Conservation (phyloP, 371 early-diverging fungal genomes). For the Lichtheimia ramosa region DNA sequence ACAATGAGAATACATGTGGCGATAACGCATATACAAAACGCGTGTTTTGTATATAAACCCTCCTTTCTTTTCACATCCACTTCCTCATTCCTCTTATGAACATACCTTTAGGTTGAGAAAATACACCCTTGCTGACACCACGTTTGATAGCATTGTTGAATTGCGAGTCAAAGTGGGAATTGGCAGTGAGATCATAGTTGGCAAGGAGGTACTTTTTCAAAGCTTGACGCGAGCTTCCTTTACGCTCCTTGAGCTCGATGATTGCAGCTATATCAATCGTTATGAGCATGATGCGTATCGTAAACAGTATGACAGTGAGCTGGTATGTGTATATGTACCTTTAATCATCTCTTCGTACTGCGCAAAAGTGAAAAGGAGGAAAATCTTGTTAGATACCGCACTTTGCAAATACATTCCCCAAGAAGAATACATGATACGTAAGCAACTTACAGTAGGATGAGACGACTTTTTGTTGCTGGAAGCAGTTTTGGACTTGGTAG, state of each 20-base stretch:
- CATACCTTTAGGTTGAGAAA: conserved; percentile 72
- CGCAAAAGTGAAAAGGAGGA: neutral
- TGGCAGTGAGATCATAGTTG: conserved; percentile 62
- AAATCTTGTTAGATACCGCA: too few relatives aligned
- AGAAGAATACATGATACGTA: too few relatives aligned
- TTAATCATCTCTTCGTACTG: conserved; percentile 54
- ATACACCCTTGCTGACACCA: conserved; percentile 67
- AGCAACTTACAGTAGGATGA: conserved; percentile 48
- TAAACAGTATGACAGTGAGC: too few relatives aligned
- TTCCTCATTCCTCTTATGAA: neutral
- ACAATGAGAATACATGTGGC: too few relatives aligned
- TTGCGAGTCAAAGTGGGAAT: conserved; percentile 59
- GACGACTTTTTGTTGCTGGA: conserved; percentile 40
- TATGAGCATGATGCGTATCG: too few relatives aligned
- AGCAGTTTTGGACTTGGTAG: conserved; percentile 20
- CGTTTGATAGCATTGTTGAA: conserved; percentile 77
- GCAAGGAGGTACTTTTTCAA: conserved; percentile 84
- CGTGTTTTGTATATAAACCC: neutral
- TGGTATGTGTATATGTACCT: conserved; percentile 16
- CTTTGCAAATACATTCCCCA: too few relatives aligned
- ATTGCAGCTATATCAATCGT: conserved; percentile 49
- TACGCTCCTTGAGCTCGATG: conserved; percentile 73
- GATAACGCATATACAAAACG: too few relatives aligned
- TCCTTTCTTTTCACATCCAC: neutral
- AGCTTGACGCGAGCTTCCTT: conserved; percentile 76